Percentiles rank a stretch among this genome's conserved stretches.
Evolutionary conservation across 371 early-diverging fungal species (phyloP).

Genomic region (Nematocida sp.): DNA sequence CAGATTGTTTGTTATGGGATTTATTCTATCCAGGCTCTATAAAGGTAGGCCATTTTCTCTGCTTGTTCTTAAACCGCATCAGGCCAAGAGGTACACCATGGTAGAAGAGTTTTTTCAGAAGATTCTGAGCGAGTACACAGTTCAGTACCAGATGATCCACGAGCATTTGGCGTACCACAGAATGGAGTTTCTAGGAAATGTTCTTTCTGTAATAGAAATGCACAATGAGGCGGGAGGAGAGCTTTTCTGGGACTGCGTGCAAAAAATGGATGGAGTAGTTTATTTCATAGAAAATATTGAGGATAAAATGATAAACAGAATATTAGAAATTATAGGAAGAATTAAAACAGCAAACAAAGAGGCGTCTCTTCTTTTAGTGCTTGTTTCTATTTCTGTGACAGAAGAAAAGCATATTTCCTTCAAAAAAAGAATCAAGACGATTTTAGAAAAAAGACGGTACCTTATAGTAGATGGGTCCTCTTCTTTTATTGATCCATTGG

Average conservation of each 20-base stretch:
- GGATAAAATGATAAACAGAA: neutral
- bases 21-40: slow-evolving; percentile 48
- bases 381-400: slow-evolving; percentile 1
- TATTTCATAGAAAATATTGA: slow-evolving; percentile 14
- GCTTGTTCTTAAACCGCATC: slow-evolving; percentile 33
- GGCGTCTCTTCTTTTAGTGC: slow-evolving; percentile 31
- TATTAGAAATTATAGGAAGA: slow-evolving; percentile 1
- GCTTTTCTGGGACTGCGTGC: slow-evolving; percentile 50
- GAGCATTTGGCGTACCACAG: slow-evolving; percentile 36
- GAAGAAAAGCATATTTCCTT: slow-evolving; percentile 2
- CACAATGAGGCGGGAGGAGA: slow-evolving; percentile 13
- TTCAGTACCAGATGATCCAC: neutral
- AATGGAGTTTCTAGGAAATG: neutral
- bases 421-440: slow-evolving; percentile 23
- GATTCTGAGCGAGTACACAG: neutral
- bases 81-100: slow-evolving; percentile 1
- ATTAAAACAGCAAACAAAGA: slow-evolving; percentile 26
- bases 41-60: slow-evolving; percentile 2
- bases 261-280: slow-evolving; percentile 28
- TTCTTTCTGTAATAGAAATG: slow-evolving; percentile 30
- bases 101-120: slow-evolving; percentile 24
- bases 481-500: neutral
- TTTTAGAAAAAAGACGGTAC: slow-evolving; percentile 10
- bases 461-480: slow-evolving; percentile 5
- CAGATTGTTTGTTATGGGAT: slow-evolving; percentile 50